Base-by-base conservation (phyloP, 345 rosid species). In the Durio zibethinus region DNA sequence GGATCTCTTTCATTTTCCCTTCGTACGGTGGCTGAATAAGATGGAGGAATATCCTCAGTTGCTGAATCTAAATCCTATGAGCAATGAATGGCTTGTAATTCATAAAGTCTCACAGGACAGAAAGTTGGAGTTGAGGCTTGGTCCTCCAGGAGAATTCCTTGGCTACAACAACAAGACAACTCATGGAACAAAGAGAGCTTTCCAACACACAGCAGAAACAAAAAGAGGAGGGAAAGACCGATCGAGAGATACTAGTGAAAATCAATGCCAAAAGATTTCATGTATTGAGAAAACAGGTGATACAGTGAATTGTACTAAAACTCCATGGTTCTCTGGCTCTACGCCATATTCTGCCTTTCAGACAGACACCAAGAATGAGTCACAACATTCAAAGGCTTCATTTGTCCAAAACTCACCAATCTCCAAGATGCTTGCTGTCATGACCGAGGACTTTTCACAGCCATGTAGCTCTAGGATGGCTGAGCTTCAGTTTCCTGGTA, bases 101-200 rank as follows among this genome's bases (percentile, higher is more conserved):
- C 54, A 59, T 5, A 42, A 40, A 23, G 36, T 25, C 15, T 16
- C 50, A 29, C 70, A 75, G 27, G 79, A 77, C 65, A 67, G n/a
- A 20, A 87, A 91, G 77, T 97, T 97, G 78, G 99, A 94, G 83
- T 88, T 97, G 2, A 93, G 96, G 88, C 97, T 97, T 45, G 99
- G 93, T 85, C 98, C 92, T 21, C 99, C 99, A 4, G 97, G 97
- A 12, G 79, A 76, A 67, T 35, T 10, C 54, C 20, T 14, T 25
- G 56, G 12, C 66, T 27, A 4, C 23, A 66, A 33, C 16, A 25
- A 25, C 25, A 42, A 14, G 27, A 35, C 60, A 33, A 25, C 10
- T 54, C 68, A 76, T 75, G 84, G 85, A 74, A 71, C 78, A 60
- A 79, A 84, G 77, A 80, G 85, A 75, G 78, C 78, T 31, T 77